Percentiles rank a stretch among this genome's conserved stretches.
Conservation (phyloP, 2,329 filamentous ascomycete genomes). For the Cordyceps javanica region DNA sequence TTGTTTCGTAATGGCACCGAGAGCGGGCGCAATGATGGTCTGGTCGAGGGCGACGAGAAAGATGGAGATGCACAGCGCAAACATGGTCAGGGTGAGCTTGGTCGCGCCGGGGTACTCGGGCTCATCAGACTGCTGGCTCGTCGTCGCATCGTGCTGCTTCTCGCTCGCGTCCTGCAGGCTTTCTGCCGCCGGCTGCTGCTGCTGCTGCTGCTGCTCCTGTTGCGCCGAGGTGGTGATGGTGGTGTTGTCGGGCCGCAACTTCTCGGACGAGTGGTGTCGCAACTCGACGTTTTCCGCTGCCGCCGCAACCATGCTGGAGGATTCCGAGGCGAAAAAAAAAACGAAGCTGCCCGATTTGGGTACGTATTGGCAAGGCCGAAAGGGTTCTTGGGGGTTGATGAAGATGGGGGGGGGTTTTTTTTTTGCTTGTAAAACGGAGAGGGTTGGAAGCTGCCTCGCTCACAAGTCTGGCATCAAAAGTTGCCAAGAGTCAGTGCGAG, state of each 20-base stretch:
- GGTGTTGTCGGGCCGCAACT: slow-evolving; percentile 4
- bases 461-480: too few species aligned
- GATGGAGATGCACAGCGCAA: slow-evolving; percentile 38
- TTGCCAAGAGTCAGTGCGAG: too few species aligned
- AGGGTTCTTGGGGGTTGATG: too few species aligned
- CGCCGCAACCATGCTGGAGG: too few species aligned
- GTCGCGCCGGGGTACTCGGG: slow-evolving; percentile 33
- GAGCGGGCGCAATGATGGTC: slow-evolving; percentile 46
- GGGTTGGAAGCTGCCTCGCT: too few species aligned
- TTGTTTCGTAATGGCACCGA: slow-evolving; percentile 44
- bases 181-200: background rate
- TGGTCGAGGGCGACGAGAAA: slow-evolving; percentile 47
- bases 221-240: background rate
- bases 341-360: too few species aligned
- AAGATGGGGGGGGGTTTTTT: too few species aligned
- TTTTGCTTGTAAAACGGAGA: too few species aligned
- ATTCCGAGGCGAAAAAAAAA: too few species aligned
- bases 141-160: slow-evolving; percentile 14
- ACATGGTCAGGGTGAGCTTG: slow-evolving; percentile 36
- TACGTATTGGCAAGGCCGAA: too few species aligned
- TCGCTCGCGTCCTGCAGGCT: background rate
- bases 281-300: too few species aligned
- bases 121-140: background rate
- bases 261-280: background rate
- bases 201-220: background rate